Conservation (phyloP, 345 rosid genomes). For the Odontarrhena argentea region DNA sequence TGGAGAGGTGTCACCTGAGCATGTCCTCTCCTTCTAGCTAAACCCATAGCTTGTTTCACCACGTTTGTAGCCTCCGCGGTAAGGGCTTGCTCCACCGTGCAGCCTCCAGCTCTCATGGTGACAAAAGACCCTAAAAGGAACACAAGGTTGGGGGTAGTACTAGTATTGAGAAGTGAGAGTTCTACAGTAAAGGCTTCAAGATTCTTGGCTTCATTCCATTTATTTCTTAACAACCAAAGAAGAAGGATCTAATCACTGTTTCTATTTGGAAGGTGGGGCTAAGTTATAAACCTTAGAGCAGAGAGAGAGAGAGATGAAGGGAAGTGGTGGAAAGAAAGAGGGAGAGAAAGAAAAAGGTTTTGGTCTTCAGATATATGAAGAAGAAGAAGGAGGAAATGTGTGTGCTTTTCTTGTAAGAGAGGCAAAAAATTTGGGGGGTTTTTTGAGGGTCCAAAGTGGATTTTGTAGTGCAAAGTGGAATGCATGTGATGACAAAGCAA, state of each 20-base stretch:
- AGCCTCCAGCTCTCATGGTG: constrained; percentile 86
- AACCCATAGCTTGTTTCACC: constrained; percentile 74
- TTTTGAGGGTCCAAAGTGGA: constrained; percentile 67
- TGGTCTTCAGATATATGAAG: constrained; percentile 40
- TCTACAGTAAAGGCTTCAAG: constrained; percentile 35
- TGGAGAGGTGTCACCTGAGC: constrained; percentile 98
- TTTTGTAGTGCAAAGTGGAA: constrained; percentile 90
- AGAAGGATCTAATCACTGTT: constrained; percentile 21
- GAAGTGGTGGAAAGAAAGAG: constrained; percentile 31
- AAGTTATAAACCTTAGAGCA: constrained; percentile 27
- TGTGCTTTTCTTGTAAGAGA: constrained; percentile 75
- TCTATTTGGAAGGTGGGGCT: constrained; percentile 19
- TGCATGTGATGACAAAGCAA: constrained; percentile 91
- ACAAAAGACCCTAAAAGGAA: constrained; percentile 13
- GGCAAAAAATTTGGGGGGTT: constrained; percentile 48
- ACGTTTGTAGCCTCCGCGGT: constrained; percentile 72
- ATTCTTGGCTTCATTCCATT: constrained; percentile 33
- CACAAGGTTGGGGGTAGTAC: constrained; percentile 27
- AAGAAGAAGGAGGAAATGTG: constrained; percentile 38
- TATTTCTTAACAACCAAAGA: constrained; percentile 13
- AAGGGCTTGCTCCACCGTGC: constrained; percentile 81
- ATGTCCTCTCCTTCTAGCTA: constrained; percentile 87
- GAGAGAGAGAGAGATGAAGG: constrained; percentile 14
- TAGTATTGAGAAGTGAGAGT: constrained; percentile 23
- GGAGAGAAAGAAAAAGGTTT: constrained; percentile 34